phyloP scores from a whole-genome alignment of 148 eudicot genomes.

The Talinum fruticosum region DNA sequence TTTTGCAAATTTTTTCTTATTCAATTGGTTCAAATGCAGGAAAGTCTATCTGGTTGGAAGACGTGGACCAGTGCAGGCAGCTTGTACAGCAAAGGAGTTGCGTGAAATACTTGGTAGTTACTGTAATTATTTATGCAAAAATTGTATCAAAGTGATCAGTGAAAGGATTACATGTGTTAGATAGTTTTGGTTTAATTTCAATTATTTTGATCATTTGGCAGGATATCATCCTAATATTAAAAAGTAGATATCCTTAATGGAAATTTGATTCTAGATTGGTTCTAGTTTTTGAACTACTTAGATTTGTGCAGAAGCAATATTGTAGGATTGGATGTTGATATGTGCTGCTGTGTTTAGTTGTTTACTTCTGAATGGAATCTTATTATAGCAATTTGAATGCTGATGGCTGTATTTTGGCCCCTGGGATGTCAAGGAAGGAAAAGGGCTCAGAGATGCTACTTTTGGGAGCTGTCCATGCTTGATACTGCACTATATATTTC shows the following conservation, averaged over 20 bases:
- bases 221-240: background rate
- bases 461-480: background rate
- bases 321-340: background rate
- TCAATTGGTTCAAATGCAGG: constrained; percentile 39
- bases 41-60: constrained; percentile 93
- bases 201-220: background rate
- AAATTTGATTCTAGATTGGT: background rate
- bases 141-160: background rate
- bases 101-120: constrained; percentile 85
- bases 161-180: background rate
- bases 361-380: background rate
- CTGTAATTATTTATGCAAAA: background rate
- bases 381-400: background rate
- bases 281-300: too few species aligned
- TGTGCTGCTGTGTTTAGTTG: background rate
- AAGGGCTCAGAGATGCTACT: background rate
- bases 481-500: background rate
- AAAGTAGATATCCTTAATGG: background rate
- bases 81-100: constrained; percentile 96
- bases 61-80: constrained; percentile 98
- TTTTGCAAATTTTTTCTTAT: background rate
- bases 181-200: background rate
- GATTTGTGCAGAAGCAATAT: background rate
- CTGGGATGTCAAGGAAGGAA: background rate
- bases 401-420: background rate